phyloP scores from a whole-genome alignment of 371 early-diverging fungal species.

The Rhizopus microsporus region DNA sequence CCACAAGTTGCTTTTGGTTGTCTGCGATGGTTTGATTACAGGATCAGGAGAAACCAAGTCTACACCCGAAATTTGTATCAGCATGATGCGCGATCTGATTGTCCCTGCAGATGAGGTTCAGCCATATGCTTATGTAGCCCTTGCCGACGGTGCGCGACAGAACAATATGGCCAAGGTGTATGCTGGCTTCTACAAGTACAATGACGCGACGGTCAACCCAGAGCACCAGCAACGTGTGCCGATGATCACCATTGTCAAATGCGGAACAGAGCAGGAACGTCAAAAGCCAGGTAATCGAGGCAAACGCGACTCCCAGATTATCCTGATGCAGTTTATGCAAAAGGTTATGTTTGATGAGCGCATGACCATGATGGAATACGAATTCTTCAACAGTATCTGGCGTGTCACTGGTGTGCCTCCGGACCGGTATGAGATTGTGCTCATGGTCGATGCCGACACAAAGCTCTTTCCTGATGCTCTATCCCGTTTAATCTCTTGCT shows the following conservation, averaged over 20 bases:
- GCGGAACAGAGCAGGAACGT: slow-evolving; percentile 71
- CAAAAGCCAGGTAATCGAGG: slow-evolving; percentile 89
- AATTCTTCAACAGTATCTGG: slow-evolving; percentile 56
- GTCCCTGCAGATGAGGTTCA: slow-evolving; percentile 50
- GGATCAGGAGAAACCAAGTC: slow-evolving; percentile 77
- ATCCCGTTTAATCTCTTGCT: slow-evolving; percentile 72
- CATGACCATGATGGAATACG: slow-evolving; percentile 87
- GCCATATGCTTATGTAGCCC: slow-evolving; percentile 79
- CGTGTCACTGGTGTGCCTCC: slow-evolving; percentile 66
- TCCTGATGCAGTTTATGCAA: slow-evolving; percentile 92
- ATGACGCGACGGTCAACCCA: slow-evolving; percentile 52
- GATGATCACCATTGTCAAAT: slow-evolving; percentile 81
- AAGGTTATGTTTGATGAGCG: slow-evolving; percentile 79
- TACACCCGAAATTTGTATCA: slow-evolving; percentile 78
- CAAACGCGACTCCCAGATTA: slow-evolving; percentile 93
- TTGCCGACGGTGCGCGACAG: slow-evolving; percentile 83
- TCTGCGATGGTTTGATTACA: slow-evolving; percentile 88
- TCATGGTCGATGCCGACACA: slow-evolving; percentile 96
- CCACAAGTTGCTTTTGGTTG: slow-evolving; percentile 87
- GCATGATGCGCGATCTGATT: slow-evolving; percentile 78
- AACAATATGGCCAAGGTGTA: slow-evolving; percentile 91
- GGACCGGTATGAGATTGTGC: slow-evolving; percentile 77
- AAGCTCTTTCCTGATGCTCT: slow-evolving; percentile 76
- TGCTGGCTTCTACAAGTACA: slow-evolving; percentile 82
- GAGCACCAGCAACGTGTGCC: slow-evolving; percentile 61